Percentiles rank a stretch among this genome's conserved stretches.
phyloP scores from a whole-genome alignment of 495 filamentous ascomycete species.

The Wilcoxina mikolae region DNA sequence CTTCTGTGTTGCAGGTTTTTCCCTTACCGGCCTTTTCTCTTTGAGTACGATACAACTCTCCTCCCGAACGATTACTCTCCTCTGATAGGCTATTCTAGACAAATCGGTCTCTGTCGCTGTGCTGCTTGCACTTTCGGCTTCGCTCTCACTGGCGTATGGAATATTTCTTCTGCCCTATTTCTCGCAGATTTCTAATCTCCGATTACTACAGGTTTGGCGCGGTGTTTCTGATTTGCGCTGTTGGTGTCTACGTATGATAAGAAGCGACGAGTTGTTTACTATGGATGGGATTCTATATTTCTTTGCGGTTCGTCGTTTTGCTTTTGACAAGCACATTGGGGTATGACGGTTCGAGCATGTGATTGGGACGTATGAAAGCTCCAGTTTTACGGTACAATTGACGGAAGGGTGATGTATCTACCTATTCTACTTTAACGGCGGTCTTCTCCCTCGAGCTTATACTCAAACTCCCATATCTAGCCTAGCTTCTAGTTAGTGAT shows the following conservation, averaged over 20 bases:
- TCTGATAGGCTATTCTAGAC: slow-evolving; percentile 40
- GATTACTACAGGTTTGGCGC: slow-evolving; percentile 59
- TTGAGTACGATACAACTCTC: slow-evolving; percentile 18
- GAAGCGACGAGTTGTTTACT: neutral
- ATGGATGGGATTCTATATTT: too few species aligned
- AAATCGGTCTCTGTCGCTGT: slow-evolving; percentile 66
- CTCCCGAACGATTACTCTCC: too few species aligned
- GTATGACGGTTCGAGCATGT: too few species aligned
- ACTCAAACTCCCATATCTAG: too few species aligned
- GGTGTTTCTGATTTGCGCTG: slow-evolving; percentile 95
- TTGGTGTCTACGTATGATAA: slow-evolving; percentile 88
- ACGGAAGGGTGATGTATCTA: too few species aligned
- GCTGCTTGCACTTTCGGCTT: slow-evolving; percentile 73
- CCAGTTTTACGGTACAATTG: too few species aligned
- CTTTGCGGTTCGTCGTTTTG: too few species aligned
- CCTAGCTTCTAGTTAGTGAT: too few species aligned
- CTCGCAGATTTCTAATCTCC: neutral
- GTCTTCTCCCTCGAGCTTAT: too few species aligned
- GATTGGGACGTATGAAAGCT: too few species aligned
- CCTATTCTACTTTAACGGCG: too few species aligned
- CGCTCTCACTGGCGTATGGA: slow-evolving; percentile 73
- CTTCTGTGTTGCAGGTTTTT: slow-evolving; percentile 19
- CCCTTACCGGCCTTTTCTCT: slow-evolving; percentile 25
- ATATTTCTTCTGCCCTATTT: neutral
- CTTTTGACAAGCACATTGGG: too few species aligned